Conservation (phyloP, 2,329 filamentous ascomycete species). For the Nothopassalora personata region DNA sequence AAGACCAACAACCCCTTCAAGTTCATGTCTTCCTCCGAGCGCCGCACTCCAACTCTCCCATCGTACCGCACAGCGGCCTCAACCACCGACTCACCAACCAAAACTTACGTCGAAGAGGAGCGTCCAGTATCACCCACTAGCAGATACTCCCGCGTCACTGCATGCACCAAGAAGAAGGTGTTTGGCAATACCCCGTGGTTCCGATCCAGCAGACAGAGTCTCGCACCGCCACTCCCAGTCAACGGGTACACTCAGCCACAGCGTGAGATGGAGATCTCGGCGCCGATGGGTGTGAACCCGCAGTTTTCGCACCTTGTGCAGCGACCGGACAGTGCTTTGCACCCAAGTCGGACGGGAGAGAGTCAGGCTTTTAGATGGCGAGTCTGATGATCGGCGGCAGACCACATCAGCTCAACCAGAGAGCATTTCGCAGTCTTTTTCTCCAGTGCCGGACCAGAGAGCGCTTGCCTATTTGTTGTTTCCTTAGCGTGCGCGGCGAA, state of each 20-base stretch:
- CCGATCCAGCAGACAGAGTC: constrained; percentile 35
- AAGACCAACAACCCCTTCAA: constrained; percentile 32
- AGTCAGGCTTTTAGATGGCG: constrained; percentile 31
- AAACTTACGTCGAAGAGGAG: constrained; percentile 5
- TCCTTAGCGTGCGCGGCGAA: background rate
- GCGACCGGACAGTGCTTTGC: constrained; percentile 53
- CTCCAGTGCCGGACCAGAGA: background rate
- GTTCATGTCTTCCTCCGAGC: constrained; percentile 32
- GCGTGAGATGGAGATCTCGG: constrained; percentile 44
- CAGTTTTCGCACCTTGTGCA: constrained; percentile 49
- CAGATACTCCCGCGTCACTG: constrained; percentile 34
- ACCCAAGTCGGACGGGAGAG: constrained; percentile 39
- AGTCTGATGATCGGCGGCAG: constrained; percentile 4
- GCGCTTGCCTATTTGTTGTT: background rate
- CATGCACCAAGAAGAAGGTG: constrained; percentile 34
- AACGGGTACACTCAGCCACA: constrained; percentile 28
- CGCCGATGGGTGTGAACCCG: constrained; percentile 50
- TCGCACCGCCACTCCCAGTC: constrained; percentile 43
- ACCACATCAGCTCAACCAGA: background rate
- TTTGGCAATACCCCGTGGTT: constrained; percentile 22
- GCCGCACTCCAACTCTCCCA: constrained; percentile 41
- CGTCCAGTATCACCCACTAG: constrained; percentile 29
- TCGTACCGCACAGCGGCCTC: constrained; percentile 42
- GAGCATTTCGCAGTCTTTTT: constrained; percentile 2
- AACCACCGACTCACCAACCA: constrained; percentile 22